Evolutionary conservation across 352 stramenopile species (phyloP), one percentile per base, ranked within the genome.

Genomic region (Pythium volutum): DNA sequence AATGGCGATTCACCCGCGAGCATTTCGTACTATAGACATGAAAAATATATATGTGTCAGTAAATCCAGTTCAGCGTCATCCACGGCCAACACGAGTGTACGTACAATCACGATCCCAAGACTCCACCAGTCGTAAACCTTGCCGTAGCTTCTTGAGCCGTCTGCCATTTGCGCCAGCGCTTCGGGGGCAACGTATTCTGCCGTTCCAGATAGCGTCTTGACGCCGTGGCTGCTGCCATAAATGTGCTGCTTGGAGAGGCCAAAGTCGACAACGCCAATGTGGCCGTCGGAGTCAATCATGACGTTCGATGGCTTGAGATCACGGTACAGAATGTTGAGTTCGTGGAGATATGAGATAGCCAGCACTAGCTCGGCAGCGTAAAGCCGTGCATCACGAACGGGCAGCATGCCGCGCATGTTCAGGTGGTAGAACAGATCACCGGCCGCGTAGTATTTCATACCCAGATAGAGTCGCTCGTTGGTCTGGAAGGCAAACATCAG

Each of bases 91-190:
- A n/a, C 12, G 3, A n/a, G n/a, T 59, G 27, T 9, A 89, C 80
- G 49, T 81, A 95, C 86, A 48, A 95, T 74, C 34, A 96, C 87
- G 34, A 96, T 62, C 12, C 87, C 87, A 25, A 96, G 79, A 67
- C 84, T 94, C 87, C 87, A 96, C 87, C 87, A 96, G 62, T 96
- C 87, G 69, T 93, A 96, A 18, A 81, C 79, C 58, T 96, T 96
- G 63, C 87, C 87, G 54, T 96, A 96, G 63, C 91, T 88, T 49
- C 87, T 73, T 22, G 81, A 84, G 0, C 87, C 87, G 54, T 96
- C 87, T 0, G 76, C 70, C 60, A 82, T 92, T 58, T 96, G 87
- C 4, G 84, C 77, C 1, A 96, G 71, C 23, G 87, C 87, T 67
- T 96, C 87, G 5, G 87, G 87, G 0, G 87, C 87, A 7, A 96